Evolutionary conservation across 768 basidiomycete species (phyloP).

Genomic region (Amanita phalloides): DNA sequence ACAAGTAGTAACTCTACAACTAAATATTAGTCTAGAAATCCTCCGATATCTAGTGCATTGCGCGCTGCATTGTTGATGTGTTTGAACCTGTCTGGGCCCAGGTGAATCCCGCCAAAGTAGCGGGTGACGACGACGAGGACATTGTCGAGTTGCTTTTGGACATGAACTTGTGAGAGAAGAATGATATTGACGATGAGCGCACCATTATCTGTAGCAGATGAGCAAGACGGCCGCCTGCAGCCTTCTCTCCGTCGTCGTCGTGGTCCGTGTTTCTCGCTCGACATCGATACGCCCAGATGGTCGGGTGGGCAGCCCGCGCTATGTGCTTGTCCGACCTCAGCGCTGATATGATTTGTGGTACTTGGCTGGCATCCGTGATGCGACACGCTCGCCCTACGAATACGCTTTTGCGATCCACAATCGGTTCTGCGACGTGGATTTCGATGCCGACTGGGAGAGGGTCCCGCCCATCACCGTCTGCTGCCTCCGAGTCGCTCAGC

Average conservation of each 20-base stretch:
- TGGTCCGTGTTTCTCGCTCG: slow-evolving; percentile 67
- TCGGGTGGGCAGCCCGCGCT: slow-evolving; percentile 65
- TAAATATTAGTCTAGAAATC: slow-evolving; percentile 52
- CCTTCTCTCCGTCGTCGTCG: slow-evolving; percentile 90
- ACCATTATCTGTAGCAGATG: slow-evolving; percentile 88
- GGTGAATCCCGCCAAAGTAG: slow-evolving; percentile 86
- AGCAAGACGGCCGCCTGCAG: slow-evolving; percentile 82
- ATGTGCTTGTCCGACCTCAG: slow-evolving; percentile 65
- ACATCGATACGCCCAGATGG: slow-evolving; percentile 79
- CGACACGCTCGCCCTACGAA: slow-evolving; percentile 82
- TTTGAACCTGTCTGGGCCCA: slow-evolving; percentile 83
- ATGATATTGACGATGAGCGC: slow-evolving; percentile 11
- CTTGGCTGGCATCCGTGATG: slow-evolving; percentile 72
- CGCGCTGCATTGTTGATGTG: slow-evolving; percentile 95
- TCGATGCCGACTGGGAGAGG: slow-evolving; percentile 46
- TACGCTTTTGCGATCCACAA: slow-evolving; percentile 74
- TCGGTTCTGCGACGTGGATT: slow-evolving; percentile 66
- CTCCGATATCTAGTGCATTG: slow-evolving; percentile 80
- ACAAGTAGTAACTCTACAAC: no score
- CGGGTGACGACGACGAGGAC: slow-evolving; percentile 89
- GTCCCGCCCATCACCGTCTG: background rate
- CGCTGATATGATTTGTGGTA: slow-evolving; percentile 53
- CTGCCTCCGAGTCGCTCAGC: background rate
- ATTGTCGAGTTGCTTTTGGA: slow-evolving; percentile 58
- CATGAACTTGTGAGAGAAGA: background rate